Conservation (phyloP, 148 eudicot genomes). For the Cornus controversa region DNA sequence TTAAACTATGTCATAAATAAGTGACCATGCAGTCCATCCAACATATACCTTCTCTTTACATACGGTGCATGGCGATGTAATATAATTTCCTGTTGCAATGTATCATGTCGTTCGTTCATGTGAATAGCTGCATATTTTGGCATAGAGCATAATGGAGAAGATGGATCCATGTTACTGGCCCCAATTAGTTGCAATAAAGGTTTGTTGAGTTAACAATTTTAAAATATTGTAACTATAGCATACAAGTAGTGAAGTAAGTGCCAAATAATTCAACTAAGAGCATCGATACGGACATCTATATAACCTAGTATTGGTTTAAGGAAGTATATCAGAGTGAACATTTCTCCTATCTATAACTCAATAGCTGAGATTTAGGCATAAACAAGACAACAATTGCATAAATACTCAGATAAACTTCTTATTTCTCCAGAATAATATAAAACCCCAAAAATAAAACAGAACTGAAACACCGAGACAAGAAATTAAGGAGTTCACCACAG, state of each 20-base stretch:
- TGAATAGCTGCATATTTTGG: neutral
- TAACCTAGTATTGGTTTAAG: neutral
- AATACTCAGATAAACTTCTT: neutral
- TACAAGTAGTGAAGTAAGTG: neutral
- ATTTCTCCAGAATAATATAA: neutral
- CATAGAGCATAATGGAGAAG: neutral
- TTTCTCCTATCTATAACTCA: neutral
- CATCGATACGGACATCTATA: neutral
- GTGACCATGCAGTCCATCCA: neutral
- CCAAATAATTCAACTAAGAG: neutral
- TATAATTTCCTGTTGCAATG: neutral
- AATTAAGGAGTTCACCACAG: neutral
- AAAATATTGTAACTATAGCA: neutral
- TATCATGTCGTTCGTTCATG: neutral
- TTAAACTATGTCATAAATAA: conserved; percentile 1
- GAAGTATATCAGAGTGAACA: neutral
- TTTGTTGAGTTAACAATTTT: neutral
- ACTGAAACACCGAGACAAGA: neutral
- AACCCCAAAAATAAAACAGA: neutral
- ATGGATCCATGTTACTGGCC: neutral
- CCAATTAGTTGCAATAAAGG: neutral
- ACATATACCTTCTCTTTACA: neutral
- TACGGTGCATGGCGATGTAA: neutral
- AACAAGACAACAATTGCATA: neutral
- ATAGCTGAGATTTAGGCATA: neutral